These are phyloP conservation scores for Diaporthe longicolla DNA, from an alignment of 2,329 filamentous ascomycete genomes.

Conservation along the genomic window DNA sequence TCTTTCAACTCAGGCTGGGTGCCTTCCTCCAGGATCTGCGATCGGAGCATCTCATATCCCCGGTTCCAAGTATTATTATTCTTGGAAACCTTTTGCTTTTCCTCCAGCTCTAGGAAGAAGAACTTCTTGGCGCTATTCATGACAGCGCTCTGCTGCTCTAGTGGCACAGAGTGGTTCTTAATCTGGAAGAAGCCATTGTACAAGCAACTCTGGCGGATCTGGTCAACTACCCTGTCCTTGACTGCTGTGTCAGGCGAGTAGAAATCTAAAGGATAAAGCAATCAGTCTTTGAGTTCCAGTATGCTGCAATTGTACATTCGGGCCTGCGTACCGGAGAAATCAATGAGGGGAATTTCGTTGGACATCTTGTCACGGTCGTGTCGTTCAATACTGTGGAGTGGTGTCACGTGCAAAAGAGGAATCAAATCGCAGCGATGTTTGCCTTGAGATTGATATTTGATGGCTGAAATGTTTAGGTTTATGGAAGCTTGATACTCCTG, in stretches of 20 bases:
- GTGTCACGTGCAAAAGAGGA: background rate
- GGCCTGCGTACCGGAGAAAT: slow-evolving; percentile 32
- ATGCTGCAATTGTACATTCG: no score
- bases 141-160: slow-evolving; percentile 55
- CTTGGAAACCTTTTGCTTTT: slow-evolving; percentile 58
- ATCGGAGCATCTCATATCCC: slow-evolving; percentile 62
- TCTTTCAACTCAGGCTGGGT: slow-evolving; percentile 62
- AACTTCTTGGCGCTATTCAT: slow-evolving; percentile 60
- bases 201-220: slow-evolving; percentile 58
- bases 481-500: background rate
- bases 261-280: slow-evolving; percentile 18
- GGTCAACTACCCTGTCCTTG: slow-evolving; percentile 51
- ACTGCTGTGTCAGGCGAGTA: slow-evolving; percentile 39
- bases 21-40: slow-evolving; percentile 59
- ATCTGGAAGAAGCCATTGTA: slow-evolving; percentile 69
- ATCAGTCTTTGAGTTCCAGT: background rate
- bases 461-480: background rate
- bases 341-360: slow-evolving; percentile 37
- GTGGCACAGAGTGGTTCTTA: slow-evolving; percentile 60
- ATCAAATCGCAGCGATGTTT: background rate
- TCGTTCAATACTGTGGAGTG: no score
- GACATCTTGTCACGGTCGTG: slow-evolving; percentile 20
- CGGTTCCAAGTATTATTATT: slow-evolving; percentile 57
- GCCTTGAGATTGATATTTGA: background rate
- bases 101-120: slow-evolving; percentile 60